Conservation (phyloP, 495 filamentous ascomycete species). For the Penicillium macrosclerotiorum region DNA sequence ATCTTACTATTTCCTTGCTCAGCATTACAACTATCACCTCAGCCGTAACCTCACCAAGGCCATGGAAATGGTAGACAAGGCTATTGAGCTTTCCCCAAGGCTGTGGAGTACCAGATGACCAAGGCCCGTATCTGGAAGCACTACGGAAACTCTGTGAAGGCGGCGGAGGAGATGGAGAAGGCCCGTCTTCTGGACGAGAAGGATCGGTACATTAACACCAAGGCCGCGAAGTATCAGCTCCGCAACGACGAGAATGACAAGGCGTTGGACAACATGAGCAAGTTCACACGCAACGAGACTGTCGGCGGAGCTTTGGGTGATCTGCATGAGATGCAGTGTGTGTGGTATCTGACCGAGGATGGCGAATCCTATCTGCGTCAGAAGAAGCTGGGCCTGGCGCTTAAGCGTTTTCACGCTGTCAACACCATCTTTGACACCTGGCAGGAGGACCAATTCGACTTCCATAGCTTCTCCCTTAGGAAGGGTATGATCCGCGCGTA, state of each 20-base stretch:
- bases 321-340: slow-evolving; percentile 96
- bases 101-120: slow-evolving; percentile 92
- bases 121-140: slow-evolving; percentile 96
- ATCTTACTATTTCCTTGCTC: slow-evolving; percentile 86
- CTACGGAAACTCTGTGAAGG: slow-evolving; percentile 73
- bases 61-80: slow-evolving; percentile 74
- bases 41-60: slow-evolving; percentile 83
- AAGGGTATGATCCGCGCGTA: slow-evolving; percentile 96
- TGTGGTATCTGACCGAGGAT: slow-evolving; percentile 96
- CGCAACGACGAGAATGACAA: slow-evolving; percentile 87
- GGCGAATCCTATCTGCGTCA: slow-evolving; percentile 86
- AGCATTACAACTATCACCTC: slow-evolving; percentile 92
- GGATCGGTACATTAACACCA: slow-evolving; percentile 97
- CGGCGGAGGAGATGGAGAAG: slow-evolving; percentile 83
- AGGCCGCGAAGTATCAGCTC: slow-evolving; percentile 95
- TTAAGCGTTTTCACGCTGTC: slow-evolving; percentile 85
- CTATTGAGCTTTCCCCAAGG: slow-evolving; percentile 73
- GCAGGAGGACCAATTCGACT: slow-evolving; percentile 98
- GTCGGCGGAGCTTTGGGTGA: slow-evolving; percentile 85
- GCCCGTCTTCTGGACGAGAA: slow-evolving; percentile 79
- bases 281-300: slow-evolving; percentile 91
- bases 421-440: slow-evolving; percentile 94
- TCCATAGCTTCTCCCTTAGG: slow-evolving; percentile 92
- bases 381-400: slow-evolving; percentile 75
- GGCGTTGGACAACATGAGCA: slow-evolving; percentile 82